Evolutionary conservation across 805 yeast genomes (phyloP).

Genomic region (Kluyveromyces starmeri): DNA sequence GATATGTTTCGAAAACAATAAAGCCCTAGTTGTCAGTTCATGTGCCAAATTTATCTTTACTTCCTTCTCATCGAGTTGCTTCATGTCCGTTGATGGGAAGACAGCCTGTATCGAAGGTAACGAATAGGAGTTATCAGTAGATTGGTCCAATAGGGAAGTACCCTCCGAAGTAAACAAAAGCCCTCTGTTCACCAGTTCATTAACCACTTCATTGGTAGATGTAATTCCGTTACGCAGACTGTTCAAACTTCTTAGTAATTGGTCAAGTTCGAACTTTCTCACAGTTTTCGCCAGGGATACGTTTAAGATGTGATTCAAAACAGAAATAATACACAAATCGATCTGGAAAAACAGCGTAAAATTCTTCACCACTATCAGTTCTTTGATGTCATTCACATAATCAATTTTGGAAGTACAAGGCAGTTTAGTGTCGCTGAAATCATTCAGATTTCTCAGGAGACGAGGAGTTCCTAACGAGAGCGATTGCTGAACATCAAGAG

Average conservation of each 20-base stretch:
- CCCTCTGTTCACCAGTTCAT: constrained; percentile 22
- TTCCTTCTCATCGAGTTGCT: constrained; percentile 15
- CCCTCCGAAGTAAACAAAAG: constrained; percentile 26
- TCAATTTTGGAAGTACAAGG: constrained; percentile 34
- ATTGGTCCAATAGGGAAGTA: constrained; percentile 21
- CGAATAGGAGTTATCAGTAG: constrained; percentile 25
- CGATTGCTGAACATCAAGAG: constrained; percentile 36
- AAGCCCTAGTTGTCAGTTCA: constrained; percentile 33
- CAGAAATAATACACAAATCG: constrained; percentile 33
- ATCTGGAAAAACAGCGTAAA: constrained; percentile 39
- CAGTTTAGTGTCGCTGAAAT: constrained; percentile 36
- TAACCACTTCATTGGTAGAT: constrained; percentile 22
- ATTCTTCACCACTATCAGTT: constrained; percentile 39
- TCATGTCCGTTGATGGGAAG: constrained; percentile 10
- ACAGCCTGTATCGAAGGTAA: constrained; percentile 26
- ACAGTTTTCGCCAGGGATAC: constrained; percentile 34
- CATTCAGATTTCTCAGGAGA: constrained; percentile 30
- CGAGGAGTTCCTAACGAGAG: constrained; percentile 36
- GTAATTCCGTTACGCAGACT: constrained; percentile 29
- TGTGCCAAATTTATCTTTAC: constrained; percentile 32
- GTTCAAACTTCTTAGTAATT: constrained; percentile 27
- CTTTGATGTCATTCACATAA: constrained; percentile 33
- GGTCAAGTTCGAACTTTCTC: constrained; percentile 33
- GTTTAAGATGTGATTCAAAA: constrained; percentile 26
- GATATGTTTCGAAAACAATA: constrained; percentile 33